Conservation (phyloP, 2,329 filamentous ascomycete genomes). For the Nannizzia gypsea region DNA sequence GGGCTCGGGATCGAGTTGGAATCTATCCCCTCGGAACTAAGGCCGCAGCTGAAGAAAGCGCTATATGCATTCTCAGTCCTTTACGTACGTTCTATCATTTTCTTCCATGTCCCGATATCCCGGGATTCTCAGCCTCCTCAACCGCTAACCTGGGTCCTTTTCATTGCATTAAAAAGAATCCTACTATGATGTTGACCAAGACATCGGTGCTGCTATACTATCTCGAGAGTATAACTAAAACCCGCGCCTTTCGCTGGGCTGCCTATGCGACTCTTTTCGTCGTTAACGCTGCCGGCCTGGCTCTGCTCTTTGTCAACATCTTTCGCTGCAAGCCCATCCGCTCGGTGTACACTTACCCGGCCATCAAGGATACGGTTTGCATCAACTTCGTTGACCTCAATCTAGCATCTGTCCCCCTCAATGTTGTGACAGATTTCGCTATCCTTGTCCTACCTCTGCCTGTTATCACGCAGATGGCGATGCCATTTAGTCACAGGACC, state of each 20-base stretch:
- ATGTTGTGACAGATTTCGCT: conserved; percentile 81
- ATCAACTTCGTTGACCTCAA: conserved; percentile 53
- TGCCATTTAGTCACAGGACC: conserved; percentile 75
- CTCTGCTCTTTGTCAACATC: conserved; percentile 74
- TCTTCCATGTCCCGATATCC: background rate
- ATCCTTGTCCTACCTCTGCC: conserved; percentile 82
- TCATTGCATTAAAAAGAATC: conserved; percentile 47
- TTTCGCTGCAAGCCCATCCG: conserved; percentile 69
- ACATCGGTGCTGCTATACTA: conserved; percentile 90
- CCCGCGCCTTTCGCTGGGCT: conserved; percentile 64
- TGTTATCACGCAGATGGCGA: conserved; percentile 71
- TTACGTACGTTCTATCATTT: conserved; percentile 9
- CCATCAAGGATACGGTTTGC: conserved; percentile 40
- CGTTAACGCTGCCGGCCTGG: conserved; percentile 65
- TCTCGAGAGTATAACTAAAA: conserved; percentile 65
- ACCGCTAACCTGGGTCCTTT: background rate
- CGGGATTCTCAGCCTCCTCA: background rate
- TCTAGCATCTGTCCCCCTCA: conserved; percentile 69
- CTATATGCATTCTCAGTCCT: conserved; percentile 32
- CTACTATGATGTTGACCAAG: conserved; percentile 80
- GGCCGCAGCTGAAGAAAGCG: conserved; percentile 32
- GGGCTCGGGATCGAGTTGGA: conserved; percentile 34
- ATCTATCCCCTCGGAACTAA: conserved; percentile 24
- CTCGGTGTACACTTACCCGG: conserved; percentile 52
- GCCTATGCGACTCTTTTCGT: conserved; percentile 68